Conservation (phyloP, 257 asterid genomes). For the Ligustrum vulgare region DNA sequence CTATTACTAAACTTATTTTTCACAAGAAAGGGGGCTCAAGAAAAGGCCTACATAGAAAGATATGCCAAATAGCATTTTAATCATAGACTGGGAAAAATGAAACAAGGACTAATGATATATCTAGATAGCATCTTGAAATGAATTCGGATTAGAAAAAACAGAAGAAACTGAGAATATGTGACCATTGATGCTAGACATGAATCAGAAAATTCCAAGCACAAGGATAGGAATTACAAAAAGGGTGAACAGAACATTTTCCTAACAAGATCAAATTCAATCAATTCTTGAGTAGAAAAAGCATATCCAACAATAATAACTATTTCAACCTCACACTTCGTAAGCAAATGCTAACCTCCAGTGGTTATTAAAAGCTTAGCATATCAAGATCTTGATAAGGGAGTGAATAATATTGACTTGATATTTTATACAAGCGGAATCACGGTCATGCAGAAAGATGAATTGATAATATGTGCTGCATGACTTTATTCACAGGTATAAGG, state of each 20-base stretch:
- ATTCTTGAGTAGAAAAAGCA: not conserved
- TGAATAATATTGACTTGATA: not conserved
- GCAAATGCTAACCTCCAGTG: not conserved
- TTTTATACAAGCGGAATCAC: not conserved
- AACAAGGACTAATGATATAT: not conserved
- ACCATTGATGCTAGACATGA: not conserved
- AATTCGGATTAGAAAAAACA: not conserved
- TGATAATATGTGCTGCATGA: not conserved
- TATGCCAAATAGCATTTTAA: constrained; percentile 1
- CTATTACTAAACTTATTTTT: no score
- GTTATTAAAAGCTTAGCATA: not conserved
- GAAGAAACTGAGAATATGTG: not conserved
- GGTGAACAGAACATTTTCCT: not conserved
- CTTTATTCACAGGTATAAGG: not conserved
- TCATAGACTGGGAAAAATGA: not conserved
- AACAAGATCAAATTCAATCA: not conserved
- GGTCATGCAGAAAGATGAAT: not conserved
- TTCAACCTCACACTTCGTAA: not conserved
- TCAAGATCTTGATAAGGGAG: constrained; percentile 1
- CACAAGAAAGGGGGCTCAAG: no score
- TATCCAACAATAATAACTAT: not conserved
- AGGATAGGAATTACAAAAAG: not conserved
- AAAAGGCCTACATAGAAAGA: no score
- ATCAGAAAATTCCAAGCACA: not conserved
- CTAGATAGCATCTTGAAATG: not conserved